Evolutionary conservation across 108 stramenopile genomes (phyloP).

Genomic region (Aureococcus anophagefferens): DNA sequence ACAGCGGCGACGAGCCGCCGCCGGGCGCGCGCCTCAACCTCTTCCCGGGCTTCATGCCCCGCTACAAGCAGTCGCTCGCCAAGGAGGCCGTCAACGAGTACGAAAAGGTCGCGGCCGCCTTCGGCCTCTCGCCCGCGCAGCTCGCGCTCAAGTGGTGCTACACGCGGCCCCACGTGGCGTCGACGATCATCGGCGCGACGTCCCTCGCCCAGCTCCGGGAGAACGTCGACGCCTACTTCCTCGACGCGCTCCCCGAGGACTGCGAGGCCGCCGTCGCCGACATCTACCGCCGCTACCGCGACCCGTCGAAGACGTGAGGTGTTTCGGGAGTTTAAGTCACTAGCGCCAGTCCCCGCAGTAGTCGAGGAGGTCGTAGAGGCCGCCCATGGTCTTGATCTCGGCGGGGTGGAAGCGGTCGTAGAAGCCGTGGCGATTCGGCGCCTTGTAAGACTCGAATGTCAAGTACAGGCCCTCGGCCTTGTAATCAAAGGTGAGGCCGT

Average conservation of each 20-base stretch:
- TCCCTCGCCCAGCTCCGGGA: constrained; percentile 66
- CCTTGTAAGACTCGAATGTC: no score
- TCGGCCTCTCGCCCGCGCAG: constrained; percentile 57
- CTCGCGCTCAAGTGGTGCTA: constrained; percentile 77
- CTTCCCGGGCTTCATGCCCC: constrained; percentile 52
- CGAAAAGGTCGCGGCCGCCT: constrained; percentile 46
- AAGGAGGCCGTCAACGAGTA: constrained; percentile 65
- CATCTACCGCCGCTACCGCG: constrained; percentile 66
- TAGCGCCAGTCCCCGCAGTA: no score
- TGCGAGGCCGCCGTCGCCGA: constrained; percentile 42
- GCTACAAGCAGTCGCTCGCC: constrained; percentile 54
- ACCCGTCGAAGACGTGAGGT: constrained; percentile 66
- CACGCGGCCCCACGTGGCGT: constrained; percentile 63
- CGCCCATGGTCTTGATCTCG: no score
- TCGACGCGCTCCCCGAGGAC: constrained; percentile 49
- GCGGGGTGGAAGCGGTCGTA: no score
- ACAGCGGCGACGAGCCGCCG: constrained; percentile 13
- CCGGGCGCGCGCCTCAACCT: constrained; percentile 5
- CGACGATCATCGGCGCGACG: constrained; percentile 85
- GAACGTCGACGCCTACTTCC: constrained; percentile 47
- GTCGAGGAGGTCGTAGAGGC: no score
- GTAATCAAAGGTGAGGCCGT: no score
- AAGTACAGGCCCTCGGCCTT: no score
- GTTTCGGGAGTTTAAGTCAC: no score
- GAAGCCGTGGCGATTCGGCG: no score